Conservation (phyloP, 2,329 filamentous ascomycete genomes). For the Emergomyces orientalis region DNA sequence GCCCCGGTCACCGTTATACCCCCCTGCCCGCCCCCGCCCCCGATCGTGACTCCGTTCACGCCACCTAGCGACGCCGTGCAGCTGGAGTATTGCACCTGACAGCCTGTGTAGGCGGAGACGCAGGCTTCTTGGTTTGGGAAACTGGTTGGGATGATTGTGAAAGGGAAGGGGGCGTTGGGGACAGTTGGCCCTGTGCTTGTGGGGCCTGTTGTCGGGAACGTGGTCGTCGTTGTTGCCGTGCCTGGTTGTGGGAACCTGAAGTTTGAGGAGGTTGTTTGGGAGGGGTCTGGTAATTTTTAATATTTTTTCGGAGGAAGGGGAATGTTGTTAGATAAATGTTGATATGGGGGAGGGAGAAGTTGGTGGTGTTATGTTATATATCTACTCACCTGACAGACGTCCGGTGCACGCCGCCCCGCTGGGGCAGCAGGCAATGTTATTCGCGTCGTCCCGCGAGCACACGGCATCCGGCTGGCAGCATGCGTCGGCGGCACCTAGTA, state of each 20-base stretch:
- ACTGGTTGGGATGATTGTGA: constrained; percentile 45
- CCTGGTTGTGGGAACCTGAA: constrained; percentile 31
- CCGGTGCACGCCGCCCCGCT: constrained; percentile 50
- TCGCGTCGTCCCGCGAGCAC: constrained; percentile 48
- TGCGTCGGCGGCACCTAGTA: constrained; percentile 43
- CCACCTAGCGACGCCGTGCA: constrained; percentile 40
- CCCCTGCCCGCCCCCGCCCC: constrained; percentile 39
- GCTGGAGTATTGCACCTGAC: constrained; percentile 39
- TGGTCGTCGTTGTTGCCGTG: constrained; percentile 23
- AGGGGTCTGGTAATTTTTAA: constrained; percentile 16
- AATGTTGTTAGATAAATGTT: background rate
- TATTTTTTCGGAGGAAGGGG: too few species aligned
- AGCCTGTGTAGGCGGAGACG: constrained; percentile 46
- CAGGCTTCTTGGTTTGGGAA: constrained; percentile 45
- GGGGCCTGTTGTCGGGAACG: constrained; percentile 9
- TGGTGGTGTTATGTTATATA: too few species aligned
- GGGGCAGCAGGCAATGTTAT: constrained; percentile 55
- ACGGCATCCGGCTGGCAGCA: constrained; percentile 47
- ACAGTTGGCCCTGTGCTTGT: constrained; percentile 35
- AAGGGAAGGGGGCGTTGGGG: constrained; percentile 43
- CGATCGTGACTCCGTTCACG: constrained; percentile 45
- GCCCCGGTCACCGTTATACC: constrained; percentile 38
- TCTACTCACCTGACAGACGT: constrained; percentile 32
- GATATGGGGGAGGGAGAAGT: too few species aligned
- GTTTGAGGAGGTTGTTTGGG: constrained; percentile 16